phyloP scores from a whole-genome alignment of 1,284 basidiomycete species.

The Ganoderma leucocontextum region DNA sequence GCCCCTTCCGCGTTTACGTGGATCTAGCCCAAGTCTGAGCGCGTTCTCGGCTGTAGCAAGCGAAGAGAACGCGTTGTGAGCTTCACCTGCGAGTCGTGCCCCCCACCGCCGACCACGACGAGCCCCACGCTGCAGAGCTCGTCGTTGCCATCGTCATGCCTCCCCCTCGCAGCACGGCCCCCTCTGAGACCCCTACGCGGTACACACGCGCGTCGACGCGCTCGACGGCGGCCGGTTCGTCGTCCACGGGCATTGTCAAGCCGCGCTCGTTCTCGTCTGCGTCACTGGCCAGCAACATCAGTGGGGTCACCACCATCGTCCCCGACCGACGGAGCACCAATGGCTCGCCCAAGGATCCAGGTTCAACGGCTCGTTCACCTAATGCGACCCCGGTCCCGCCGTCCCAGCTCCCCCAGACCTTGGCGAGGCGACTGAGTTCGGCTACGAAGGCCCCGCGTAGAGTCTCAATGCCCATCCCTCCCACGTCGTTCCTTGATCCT shows the following conservation, averaged over 20 bases:
- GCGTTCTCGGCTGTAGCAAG: conserved; percentile 14
- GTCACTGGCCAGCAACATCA: conserved; percentile 43
- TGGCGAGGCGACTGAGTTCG: conserved; percentile 29
- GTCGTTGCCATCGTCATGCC: conserved; percentile 36
- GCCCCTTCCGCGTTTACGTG: too few relatives aligned
- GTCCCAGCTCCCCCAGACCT: conserved; percentile 34
- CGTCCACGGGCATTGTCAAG: conserved; percentile 40
- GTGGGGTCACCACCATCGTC: conserved; percentile 52
- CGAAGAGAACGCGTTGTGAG: conserved; percentile 22
- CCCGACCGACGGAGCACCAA: conserved; percentile 42
- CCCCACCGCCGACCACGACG: conserved; percentile 34
- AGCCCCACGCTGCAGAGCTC: conserved; percentile 28
- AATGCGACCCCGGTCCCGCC: conserved; percentile 44
- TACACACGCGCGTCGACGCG: conserved; percentile 39
- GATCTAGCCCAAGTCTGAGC: conserved; percentile 1
- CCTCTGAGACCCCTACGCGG: conserved; percentile 48
- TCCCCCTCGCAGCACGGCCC: conserved; percentile 37
- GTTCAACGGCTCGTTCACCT: conserved; percentile 34
- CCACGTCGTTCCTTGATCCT: conserved; percentile 39
- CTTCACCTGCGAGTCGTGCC: conserved; percentile 15
- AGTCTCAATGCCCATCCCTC: conserved; percentile 36
- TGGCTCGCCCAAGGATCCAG: conserved; percentile 28
- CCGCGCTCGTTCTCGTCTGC: conserved; percentile 45
- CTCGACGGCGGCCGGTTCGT: conserved; percentile 41
- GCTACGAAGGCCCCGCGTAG: conserved; percentile 33